Evolutionary conservation across 2,329 filamentous ascomycete genomes (phyloP), one percentile per base, ranked within the genome.

Genomic region (Fusarium continuum): DNA sequence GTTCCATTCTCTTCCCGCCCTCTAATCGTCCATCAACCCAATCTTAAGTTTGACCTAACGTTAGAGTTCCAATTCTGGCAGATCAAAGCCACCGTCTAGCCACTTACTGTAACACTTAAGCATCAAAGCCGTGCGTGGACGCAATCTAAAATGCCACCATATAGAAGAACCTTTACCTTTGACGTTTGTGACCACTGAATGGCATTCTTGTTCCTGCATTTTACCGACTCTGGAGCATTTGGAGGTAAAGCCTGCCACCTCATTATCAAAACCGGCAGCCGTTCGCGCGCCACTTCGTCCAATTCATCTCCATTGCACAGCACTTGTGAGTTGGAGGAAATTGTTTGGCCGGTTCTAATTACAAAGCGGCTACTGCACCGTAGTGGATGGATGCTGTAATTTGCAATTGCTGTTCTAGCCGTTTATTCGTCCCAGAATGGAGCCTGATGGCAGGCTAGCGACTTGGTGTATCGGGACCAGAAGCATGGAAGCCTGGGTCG

Each of bases 31-130:
- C 32, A 61, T n/a, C n/a, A 46, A 16, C 46, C 22, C 20, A 34
- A 40, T 53, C 29, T n/a, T 41, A 28, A 32, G 39, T 50, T 62
- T 41, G 32, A 25, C 40, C 39, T 20, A 20, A 16, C 41, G 34
- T 62, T 59, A 20, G 19, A 47, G 34, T 62, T 59, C 32, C 45
- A 63, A 43, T 44, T 36, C 39, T 44, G 29, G 54, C 53, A 44
- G 36, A 61, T 61, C 54, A 47, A 50, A 57, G 58, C 56, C 58
- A 38, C 58, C 43, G 13, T 25, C 31, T 39, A 38, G 28, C 46
- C 39, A 43, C 16, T 49, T n/a, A n/a, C n/a, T n/a, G n/a, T n/a
- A n/a, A n/a, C n/a, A n/a, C n/a, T n/a, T n/a, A 55, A 47, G 54
- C 49, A 49, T 46, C 29, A 34, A 45, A 49, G 34, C 60, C 56